Evolutionary conservation across 805 yeast species (phyloP).

Genomic region (Schwanniomyces occidentalis): DNA sequence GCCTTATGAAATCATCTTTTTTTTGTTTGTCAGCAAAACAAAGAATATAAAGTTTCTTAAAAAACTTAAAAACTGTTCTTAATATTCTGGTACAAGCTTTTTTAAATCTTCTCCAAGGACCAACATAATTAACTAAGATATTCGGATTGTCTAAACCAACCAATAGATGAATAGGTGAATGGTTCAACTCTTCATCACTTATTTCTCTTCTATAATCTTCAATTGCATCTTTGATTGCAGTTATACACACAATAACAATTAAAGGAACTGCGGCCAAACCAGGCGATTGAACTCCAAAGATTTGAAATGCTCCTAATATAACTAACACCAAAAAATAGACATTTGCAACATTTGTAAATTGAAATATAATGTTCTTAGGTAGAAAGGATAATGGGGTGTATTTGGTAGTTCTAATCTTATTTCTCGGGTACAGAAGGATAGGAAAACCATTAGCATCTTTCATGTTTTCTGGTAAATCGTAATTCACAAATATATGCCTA

Average conservation of each 20-base stretch:
- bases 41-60: slow-evolving; percentile 21
- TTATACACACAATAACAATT: slow-evolving; percentile 72
- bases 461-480: slow-evolving; percentile 47
- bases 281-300: slow-evolving; percentile 74
- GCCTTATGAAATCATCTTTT: slow-evolving; percentile 26
- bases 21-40: slow-evolving; percentile 25
- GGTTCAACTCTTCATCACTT: slow-evolving; percentile 69
- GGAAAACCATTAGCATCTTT: slow-evolving; percentile 35
- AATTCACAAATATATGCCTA: slow-evolving; percentile 50
- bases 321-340: slow-evolving; percentile 55
- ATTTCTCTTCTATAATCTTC: slow-evolving; percentile 70
- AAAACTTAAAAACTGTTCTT: slow-evolving; percentile 12
- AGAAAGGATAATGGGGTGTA: slow-evolving; percentile 59
- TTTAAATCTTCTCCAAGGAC: slow-evolving; percentile 69
- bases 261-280: slow-evolving; percentile 79
- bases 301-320: slow-evolving; percentile 58
- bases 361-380: slow-evolving; percentile 55
- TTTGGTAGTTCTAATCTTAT: slow-evolving; percentile 63
- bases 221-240: slow-evolving; percentile 75
- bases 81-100: slow-evolving; percentile 48
- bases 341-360: slow-evolving; percentile 62
- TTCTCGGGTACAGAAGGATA: slow-evolving; percentile 44
- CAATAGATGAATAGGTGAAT: slow-evolving; percentile 59
- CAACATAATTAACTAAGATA: slow-evolving; percentile 52
- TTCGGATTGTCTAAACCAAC: slow-evolving; percentile 58